Evolutionary conservation across 2,329 filamentous ascomycete genomes (phyloP).

Genomic region (Arthrinium puccinioides): DNA sequence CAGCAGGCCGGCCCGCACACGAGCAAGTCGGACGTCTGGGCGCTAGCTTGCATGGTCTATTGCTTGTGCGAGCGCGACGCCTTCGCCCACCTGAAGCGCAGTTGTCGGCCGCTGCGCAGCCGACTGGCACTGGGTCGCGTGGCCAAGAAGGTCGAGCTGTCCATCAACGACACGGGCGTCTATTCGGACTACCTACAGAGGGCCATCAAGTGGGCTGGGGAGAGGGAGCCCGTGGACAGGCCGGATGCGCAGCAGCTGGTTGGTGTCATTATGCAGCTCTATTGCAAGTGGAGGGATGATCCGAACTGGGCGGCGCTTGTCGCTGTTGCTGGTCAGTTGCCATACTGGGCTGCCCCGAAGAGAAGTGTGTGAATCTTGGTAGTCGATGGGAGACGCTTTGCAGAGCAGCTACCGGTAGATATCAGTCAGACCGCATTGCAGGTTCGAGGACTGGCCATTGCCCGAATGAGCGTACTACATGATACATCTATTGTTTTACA

Average conservation of each 20-base stretch:
- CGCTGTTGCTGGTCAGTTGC: constrained; percentile 6
- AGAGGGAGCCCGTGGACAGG: constrained; percentile 5
- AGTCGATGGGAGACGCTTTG: too few relatives aligned
- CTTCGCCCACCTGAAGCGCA: constrained; percentile 9
- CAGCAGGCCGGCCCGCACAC: constrained; percentile 8
- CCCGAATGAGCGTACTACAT: too few relatives aligned
- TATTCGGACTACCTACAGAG: constrained; percentile 12
- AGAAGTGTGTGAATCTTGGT: not conserved
- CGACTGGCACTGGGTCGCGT: constrained; percentile 6
- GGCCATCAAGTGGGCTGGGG: constrained; percentile 9
- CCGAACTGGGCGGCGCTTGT: constrained; percentile 7
- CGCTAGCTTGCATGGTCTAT: constrained; percentile 8
- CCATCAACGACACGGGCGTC: constrained; percentile 4
- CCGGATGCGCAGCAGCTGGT: constrained; percentile 7
- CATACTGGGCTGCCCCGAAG: constrained; percentile 7
- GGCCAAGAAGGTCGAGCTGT: constrained; percentile 5
- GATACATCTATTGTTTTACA: too few relatives aligned
- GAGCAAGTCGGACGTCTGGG: constrained; percentile 10
- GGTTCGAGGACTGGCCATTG: too few relatives aligned
- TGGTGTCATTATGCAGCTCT: not conserved
- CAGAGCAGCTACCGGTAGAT: too few relatives aligned
- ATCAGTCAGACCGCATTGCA: too few relatives aligned
- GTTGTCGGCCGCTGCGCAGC: constrained; percentile 7
- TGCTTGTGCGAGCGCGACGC: constrained; percentile 10
- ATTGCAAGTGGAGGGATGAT: constrained; percentile 6